A percentile compares a stretch with the other conserved stretches of the same genome.
Conservation (phyloP, 805 yeast genomes). For the Scheffersomyces ergatensis region DNA sequence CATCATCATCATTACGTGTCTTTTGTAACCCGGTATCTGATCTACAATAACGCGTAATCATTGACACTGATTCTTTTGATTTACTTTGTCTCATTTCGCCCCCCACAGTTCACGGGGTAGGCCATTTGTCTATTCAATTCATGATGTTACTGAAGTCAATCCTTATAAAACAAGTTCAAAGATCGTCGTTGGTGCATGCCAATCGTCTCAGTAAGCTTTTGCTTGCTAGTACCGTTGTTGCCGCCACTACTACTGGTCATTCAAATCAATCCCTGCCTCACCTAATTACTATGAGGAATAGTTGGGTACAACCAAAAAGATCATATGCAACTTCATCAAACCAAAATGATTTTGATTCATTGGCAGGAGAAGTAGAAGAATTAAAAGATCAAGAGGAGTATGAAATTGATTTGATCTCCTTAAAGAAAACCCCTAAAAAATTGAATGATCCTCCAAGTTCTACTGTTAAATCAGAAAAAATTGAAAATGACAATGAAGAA, state of each 20-base stretch:
- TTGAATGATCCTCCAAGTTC: constrained; percentile 15
- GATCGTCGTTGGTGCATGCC: not conserved
- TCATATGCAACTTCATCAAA: not conserved
- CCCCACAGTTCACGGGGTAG: not conserved
- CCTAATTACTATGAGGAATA: no score
- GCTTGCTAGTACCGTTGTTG: no score
- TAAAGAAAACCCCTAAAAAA: constrained; percentile 19
- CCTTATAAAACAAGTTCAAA: not conserved
- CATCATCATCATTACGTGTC: no score
- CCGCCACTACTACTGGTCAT: not conserved
- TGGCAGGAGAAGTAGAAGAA: not conserved
- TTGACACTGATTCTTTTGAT: no score
- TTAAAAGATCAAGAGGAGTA: constrained; percentile 10
- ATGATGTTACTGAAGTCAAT: not conserved
- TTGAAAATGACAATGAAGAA: not conserved
- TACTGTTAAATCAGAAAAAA: not conserved
- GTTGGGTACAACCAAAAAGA: not conserved
- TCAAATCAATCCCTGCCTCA: no score
- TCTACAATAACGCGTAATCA: no score
- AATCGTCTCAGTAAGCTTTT: no score
- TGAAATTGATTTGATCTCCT: constrained; percentile 22
- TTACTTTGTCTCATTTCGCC: not conserved
- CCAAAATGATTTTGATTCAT: not conserved
- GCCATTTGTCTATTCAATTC: not conserved
- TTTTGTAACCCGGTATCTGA: no score